phyloP scores from a whole-genome alignment of 1,284 basidiomycete species.

The Sporisorium sorghi region DNA sequence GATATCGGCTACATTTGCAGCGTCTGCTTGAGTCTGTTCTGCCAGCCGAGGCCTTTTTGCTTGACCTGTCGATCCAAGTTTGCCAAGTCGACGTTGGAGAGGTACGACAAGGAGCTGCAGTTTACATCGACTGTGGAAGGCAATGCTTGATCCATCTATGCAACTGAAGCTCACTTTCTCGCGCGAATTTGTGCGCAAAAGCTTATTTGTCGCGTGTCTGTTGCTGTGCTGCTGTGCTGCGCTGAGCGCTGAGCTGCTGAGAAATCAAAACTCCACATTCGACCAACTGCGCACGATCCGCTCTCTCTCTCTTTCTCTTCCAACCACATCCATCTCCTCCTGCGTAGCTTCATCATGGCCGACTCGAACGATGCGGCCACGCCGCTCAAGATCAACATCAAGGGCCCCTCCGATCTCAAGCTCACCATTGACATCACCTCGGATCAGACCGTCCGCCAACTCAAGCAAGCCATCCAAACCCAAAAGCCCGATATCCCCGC shows the following conservation, averaged over 20 bases:
- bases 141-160: background rate
- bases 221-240: slow-evolving; percentile 1
- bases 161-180: slow-evolving; percentile 4
- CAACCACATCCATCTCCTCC: slow-evolving; percentile 1
- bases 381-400: slow-evolving; percentile 64
- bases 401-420: slow-evolving; percentile 65
- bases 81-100: slow-evolving; percentile 27
- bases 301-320: background rate
- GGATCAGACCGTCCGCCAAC: slow-evolving; percentile 60
- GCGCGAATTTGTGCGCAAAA: slow-evolving; percentile 1
- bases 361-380: slow-evolving; percentile 39
- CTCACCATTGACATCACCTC: slow-evolving; percentile 52
- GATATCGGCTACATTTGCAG: slow-evolving; percentile 95
- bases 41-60: slow-evolving; percentile 41
- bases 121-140: slow-evolving; percentile 8
- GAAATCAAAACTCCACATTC: slow-evolving; percentile 15
- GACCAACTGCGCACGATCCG: background rate
- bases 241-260: background rate
- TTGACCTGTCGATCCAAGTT: slow-evolving; percentile 50
- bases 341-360: slow-evolving; percentile 20
- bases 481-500: slow-evolving; percentile 62
- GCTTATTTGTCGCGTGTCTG: background rate
- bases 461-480: slow-evolving; percentile 63
- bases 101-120: slow-evolving; percentile 34
- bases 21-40: slow-evolving; percentile 64